These are phyloP conservation scores for Cucumis cinereus DNA, from an alignment of 306 rosid genomes.

Conservation along the genomic window DNA sequence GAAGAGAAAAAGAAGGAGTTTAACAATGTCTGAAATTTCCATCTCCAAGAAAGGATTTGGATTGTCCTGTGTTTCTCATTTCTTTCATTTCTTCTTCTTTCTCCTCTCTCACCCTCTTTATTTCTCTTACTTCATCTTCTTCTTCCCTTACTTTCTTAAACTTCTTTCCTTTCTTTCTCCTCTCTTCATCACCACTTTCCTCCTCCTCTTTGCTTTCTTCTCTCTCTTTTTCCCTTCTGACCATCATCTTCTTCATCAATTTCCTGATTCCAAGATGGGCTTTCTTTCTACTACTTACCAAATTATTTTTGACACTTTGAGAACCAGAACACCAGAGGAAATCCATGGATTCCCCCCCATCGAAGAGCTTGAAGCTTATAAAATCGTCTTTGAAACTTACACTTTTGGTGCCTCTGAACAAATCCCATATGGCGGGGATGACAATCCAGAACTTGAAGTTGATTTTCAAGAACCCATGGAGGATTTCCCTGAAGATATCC, in stretches of 20 bases:
- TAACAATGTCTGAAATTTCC: slow-evolving; percentile 52
- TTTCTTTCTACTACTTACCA: slow-evolving; percentile 23
- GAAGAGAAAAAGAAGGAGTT: neutral
- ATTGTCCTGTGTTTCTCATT: neutral
- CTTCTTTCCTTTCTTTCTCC: slow-evolving; percentile 82
- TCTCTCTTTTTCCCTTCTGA: neutral
- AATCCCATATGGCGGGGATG: slow-evolving; percentile 5
- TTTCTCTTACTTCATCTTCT: slow-evolving; percentile 75
- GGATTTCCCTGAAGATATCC: neutral
- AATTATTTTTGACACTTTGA: neutral
- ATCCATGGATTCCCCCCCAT: slow-evolving; percentile 23
- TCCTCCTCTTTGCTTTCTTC: slow-evolving; percentile 56
- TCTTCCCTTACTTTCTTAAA: slow-evolving; percentile 71
- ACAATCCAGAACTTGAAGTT: slow-evolving; percentile 33
- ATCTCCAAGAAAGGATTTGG: slow-evolving; percentile 19
- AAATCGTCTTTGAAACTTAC: slow-evolving; percentile 64
- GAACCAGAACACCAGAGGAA: slow-evolving; percentile 2
- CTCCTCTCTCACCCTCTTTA: slow-evolving; percentile 48
- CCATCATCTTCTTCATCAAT: neutral
- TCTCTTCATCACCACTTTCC: slow-evolving; percentile 67
- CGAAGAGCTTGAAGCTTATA: slow-evolving; percentile 66
- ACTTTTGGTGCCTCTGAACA: slow-evolving; percentile 28
- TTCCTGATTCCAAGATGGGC: slow-evolving; percentile 12
- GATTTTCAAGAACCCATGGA: neutral
- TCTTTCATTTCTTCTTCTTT: slow-evolving; percentile 22